A percentile compares a stretch with the other conserved stretches of the same genome.
phyloP scores from a whole-genome alignment of 352 stramenopile genomes.

The Phytopythium chamaehyphon region DNA sequence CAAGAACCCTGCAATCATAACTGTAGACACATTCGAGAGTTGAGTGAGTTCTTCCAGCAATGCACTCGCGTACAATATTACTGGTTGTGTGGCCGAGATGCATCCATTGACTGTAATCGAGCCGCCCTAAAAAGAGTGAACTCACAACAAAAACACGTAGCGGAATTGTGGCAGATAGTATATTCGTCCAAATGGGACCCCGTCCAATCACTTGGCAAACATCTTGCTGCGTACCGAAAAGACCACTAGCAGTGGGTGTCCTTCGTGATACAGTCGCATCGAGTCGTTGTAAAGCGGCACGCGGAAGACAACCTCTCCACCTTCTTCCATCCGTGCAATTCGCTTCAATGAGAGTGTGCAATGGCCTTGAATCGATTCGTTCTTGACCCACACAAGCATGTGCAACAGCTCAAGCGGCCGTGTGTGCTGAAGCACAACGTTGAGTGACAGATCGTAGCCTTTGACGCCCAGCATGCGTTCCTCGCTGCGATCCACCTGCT shows the following conservation, averaged over 20 bases:
- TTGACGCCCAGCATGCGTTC: slow-evolving; percentile 54
- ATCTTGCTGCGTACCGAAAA: slow-evolving; percentile 81
- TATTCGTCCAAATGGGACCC: too few relatives aligned
- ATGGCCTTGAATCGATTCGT: slow-evolving; percentile 73
- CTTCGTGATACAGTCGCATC: slow-evolving; percentile 71
- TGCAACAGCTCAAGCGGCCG: slow-evolving; percentile 71
- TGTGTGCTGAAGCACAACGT: slow-evolving; percentile 68
- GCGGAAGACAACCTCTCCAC: slow-evolving; percentile 66
- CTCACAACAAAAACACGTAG: too few relatives aligned
- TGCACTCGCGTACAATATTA: too few relatives aligned
- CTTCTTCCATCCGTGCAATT: slow-evolving; percentile 62
- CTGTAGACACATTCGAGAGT: too few relatives aligned
- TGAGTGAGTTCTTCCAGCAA: too few relatives aligned
- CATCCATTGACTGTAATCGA: too few relatives aligned
- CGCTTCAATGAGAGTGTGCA: slow-evolving; percentile 80
- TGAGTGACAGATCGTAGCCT: slow-evolving; percentile 58
- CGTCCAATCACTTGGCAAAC: slow-evolving; percentile 58
- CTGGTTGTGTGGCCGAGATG: too few relatives aligned
- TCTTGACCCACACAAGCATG: slow-evolving; percentile 84
- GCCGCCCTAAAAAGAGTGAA: too few relatives aligned
- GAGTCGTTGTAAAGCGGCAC: slow-evolving; percentile 79
- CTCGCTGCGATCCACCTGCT: slow-evolving; percentile 76
- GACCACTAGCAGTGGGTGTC: slow-evolving; percentile 60
- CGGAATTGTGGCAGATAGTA: too few relatives aligned
- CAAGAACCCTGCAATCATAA: too few relatives aligned